Evolutionary conservation across 2,329 filamentous ascomycete species (phyloP).

Genomic region (Diaporthe vaccinii): DNA sequence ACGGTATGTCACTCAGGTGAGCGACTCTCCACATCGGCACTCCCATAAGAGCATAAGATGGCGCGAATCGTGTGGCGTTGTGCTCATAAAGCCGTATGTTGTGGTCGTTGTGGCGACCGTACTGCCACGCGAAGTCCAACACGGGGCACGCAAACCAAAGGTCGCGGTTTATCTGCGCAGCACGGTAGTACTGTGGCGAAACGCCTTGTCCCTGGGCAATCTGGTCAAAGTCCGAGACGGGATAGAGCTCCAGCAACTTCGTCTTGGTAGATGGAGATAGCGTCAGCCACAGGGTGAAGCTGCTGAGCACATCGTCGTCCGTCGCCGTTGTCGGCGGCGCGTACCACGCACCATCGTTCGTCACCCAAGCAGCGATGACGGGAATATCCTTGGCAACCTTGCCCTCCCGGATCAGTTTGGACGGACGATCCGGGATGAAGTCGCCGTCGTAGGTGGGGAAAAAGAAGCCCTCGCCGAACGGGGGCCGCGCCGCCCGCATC

Average conservation of each 20-base stretch:
- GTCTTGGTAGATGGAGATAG: slow-evolving; percentile 10
- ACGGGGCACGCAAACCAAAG: slow-evolving; percentile 51
- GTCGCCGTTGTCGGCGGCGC: slow-evolving; percentile 40
- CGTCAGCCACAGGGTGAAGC: slow-evolving; percentile 42
- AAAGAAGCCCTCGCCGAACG: slow-evolving; percentile 45
- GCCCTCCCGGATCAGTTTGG: slow-evolving; percentile 46
- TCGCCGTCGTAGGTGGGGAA: slow-evolving; percentile 46
- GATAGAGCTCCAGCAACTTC: slow-evolving; percentile 27
- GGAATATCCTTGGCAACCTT: slow-evolving; percentile 44
- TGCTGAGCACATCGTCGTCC: slow-evolving; percentile 43
- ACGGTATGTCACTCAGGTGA: slow-evolving; percentile 52
- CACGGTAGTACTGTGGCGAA: slow-evolving; percentile 50
- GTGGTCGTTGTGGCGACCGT: slow-evolving; percentile 43
- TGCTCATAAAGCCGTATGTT: slow-evolving; percentile 48
- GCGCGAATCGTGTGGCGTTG: slow-evolving; percentile 48
- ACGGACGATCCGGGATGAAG: slow-evolving; percentile 46
- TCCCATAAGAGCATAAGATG: slow-evolving; percentile 48
- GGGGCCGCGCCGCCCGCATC: slow-evolving; percentile 43
- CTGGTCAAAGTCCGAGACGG: slow-evolving; percentile 41
- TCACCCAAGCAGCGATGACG: slow-evolving; percentile 42
- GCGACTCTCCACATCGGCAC: slow-evolving; percentile 51
- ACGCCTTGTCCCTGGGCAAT: slow-evolving; percentile 39
- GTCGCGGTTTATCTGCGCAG: slow-evolving; percentile 51
- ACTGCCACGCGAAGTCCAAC: slow-evolving; percentile 51
- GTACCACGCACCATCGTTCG: slow-evolving; percentile 46